These are phyloP conservation scores for Schizonepeta tenuifolia DNA, from an alignment of 257 asterid species.

Conservation along the genomic window DNA sequence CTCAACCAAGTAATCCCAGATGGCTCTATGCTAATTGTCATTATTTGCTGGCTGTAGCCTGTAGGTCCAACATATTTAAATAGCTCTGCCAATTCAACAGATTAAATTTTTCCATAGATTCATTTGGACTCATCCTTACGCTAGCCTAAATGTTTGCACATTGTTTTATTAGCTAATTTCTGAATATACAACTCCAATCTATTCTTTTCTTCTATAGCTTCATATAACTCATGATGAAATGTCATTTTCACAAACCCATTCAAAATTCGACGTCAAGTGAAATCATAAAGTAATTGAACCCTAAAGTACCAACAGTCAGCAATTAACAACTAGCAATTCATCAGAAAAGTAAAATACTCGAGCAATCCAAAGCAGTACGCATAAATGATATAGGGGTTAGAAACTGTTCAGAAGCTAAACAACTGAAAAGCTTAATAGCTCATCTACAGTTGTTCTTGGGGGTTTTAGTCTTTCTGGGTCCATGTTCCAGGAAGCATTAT, in stretches of 20 bases:
- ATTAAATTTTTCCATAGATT: neutral
- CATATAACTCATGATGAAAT: neutral
- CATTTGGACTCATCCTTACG: conserved; percentile 12
- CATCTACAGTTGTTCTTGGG: conserved; percentile 1
- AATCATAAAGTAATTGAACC: conserved; percentile 29
- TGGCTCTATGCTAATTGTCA: conserved; percentile 14
- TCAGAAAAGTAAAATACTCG: conserved; percentile 2
- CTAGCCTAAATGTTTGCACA: neutral
- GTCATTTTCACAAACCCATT: neutral
- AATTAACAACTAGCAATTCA: conserved; percentile 26
- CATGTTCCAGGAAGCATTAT: conserved; percentile 4
- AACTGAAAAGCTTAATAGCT: conserved; percentile 2
- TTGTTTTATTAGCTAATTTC: neutral
- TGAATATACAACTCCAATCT: conserved; percentile 4
- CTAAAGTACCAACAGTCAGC: conserved; percentile 25
- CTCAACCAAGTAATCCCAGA: conserved; percentile 16
- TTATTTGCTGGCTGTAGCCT: conserved; percentile 3
- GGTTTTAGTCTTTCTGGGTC: neutral
- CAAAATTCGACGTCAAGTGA: conserved; percentile 11
- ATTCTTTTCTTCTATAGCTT: conserved; percentile 11
- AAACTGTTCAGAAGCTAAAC: neutral
- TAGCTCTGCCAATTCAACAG: conserved; percentile 1
- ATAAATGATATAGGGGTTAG: neutral
- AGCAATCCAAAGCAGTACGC: conserved; percentile 12
- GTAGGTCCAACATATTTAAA: neutral